A percentile compares a stretch with the other conserved stretches of the same genome.
Conservation (phyloP, 116 monocot genomes). For the Trichopus zeylanicus region DNA sequence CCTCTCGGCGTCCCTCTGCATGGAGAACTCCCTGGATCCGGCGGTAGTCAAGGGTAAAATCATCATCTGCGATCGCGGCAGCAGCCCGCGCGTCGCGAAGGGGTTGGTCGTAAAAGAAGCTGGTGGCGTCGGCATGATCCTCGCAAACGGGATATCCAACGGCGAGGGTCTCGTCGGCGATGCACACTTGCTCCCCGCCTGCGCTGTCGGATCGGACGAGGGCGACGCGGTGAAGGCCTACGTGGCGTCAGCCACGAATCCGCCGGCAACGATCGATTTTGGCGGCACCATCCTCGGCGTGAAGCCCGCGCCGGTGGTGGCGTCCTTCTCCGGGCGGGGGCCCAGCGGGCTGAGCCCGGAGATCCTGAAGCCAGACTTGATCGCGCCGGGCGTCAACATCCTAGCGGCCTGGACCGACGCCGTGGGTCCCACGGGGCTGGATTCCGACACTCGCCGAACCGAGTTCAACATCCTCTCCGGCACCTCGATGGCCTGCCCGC, state of each 20-base stretch:
- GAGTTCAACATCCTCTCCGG: slow-evolving; percentile 85
- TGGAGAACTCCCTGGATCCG: slow-evolving; percentile 56
- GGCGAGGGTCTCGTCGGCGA: slow-evolving; percentile 78
- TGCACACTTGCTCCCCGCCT: slow-evolving; percentile 70
- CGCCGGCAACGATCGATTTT: slow-evolving; percentile 48
- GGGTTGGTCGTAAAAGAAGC: slow-evolving; percentile 56
- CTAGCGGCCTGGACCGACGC: slow-evolving; percentile 74
- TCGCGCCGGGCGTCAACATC: slow-evolving; percentile 82
- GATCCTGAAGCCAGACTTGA: slow-evolving; percentile 71
- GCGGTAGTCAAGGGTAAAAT: slow-evolving; percentile 48
- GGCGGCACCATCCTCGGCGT: slow-evolving; percentile 50
- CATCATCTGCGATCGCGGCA: slow-evolving; percentile 69
- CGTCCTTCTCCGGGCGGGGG: slow-evolving; percentile 69
- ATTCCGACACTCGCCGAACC: slow-evolving; percentile 39
- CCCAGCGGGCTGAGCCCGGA: slow-evolving; percentile 48
- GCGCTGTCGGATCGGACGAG: slow-evolving; percentile 53
- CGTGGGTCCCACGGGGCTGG: slow-evolving; percentile 54
- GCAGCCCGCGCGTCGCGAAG: slow-evolving; percentile 67
- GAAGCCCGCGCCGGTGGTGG: slow-evolving; percentile 68
- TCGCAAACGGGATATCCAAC: slow-evolving; percentile 56
- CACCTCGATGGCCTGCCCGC: slow-evolving; percentile 79
- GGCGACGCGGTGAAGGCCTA: slow-evolving; percentile 53
- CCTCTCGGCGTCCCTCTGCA: slow-evolving; percentile 57
- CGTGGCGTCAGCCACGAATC: slow-evolving; percentile 18
- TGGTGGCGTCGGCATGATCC: slow-evolving; percentile 65